Evolutionary conservation across 768 basidiomycete genomes (phyloP).

Genomic region (Naganishia kalamii): DNA sequence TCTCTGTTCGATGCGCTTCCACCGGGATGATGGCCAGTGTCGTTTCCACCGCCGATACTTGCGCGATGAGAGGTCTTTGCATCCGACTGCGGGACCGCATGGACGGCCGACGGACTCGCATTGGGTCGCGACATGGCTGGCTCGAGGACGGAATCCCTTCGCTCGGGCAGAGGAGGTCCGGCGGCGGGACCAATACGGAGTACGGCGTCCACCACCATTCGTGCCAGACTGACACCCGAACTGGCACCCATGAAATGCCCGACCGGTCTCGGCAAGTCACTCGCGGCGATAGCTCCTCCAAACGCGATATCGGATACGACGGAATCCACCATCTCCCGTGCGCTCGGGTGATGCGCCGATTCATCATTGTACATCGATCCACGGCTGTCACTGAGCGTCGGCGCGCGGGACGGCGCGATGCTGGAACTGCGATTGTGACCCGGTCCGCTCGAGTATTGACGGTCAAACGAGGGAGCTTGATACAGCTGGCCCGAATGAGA

Average conservation of each 20-base stretch:
- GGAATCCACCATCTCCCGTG: slow-evolving; percentile 6
- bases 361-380: background rate
- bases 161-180: slow-evolving; percentile 14
- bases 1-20: too few relatives aligned
- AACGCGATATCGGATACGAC: slow-evolving; percentile 20
- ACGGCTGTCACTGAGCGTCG: background rate
- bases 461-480: background rate
- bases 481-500: background rate
- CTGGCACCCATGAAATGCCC: slow-evolving; percentile 24
- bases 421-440: background rate
- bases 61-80: background rate
- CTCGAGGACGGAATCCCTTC: background rate
- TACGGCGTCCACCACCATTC: slow-evolving; percentile 44
- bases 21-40: too few relatives aligned
- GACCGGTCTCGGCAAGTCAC: slow-evolving; percentile 1
- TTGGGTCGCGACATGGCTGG: slow-evolving; percentile 7
- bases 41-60: background rate
- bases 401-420: background rate
- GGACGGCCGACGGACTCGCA: background rate
- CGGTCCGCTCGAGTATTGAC: background rate
- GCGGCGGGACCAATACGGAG: slow-evolving; percentile 36
- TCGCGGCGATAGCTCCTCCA: slow-evolving; percentile 6
- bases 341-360: background rate
- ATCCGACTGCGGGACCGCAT: background rate
- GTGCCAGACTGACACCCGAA: slow-evolving; percentile 20